A percentile compares a stretch with the other conserved stretches of the same genome.
These are phyloP conservation scores for Mollisiaceae sp. DNA, from an alignment of 2,329 filamentous ascomycete species.

Conservation along the genomic window DNA sequence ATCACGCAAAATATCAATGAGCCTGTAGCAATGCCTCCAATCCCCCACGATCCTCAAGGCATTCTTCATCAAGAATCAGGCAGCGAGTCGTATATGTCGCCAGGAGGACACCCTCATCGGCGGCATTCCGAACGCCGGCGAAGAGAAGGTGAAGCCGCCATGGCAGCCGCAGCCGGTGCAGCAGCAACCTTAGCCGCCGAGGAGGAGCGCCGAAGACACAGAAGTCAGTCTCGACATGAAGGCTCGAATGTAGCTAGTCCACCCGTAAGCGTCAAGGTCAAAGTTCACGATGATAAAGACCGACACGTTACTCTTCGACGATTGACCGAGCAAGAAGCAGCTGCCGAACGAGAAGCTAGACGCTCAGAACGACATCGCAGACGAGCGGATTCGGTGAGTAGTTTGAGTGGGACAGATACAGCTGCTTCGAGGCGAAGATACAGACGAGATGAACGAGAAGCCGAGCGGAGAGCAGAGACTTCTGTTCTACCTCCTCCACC, in stretches of 20 bases:
- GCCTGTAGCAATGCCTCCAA: constrained; percentile 56
- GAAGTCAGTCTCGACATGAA: constrained; percentile 29
- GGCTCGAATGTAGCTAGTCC: constrained; percentile 47
- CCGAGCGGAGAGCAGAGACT: constrained; percentile 45
- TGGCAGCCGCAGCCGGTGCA: constrained; percentile 51
- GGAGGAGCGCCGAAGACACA: constrained; percentile 47
- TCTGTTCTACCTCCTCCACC: constrained; percentile 25
- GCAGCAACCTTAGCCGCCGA: constrained; percentile 55
- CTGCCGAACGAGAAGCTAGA: constrained; percentile 44
- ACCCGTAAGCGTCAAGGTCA: constrained; percentile 63
- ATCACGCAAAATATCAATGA: constrained; percentile 40
- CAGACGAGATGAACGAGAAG: constrained; percentile 56
- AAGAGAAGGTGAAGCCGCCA: constrained; percentile 50
- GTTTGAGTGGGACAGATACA: constrained; percentile 61
- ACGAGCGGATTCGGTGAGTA: constrained; percentile 59
- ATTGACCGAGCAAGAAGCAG: constrained; percentile 64
- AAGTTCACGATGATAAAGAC: constrained; percentile 64
- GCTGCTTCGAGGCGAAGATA: constrained; percentile 55
- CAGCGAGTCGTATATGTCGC: constrained; percentile 51
- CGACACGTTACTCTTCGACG: constrained; percentile 65
- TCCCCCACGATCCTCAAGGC: constrained; percentile 59
- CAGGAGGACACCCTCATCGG: constrained; percentile 48
- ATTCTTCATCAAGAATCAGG: constrained; percentile 48
- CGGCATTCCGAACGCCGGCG: constrained; percentile 54
- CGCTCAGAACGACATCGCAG: constrained; percentile 45